Percentiles rank a stretch among this genome's conserved stretches.
Conservation (phyloP, 352 stramenopile species). For the Pythium insidiosum region DNA sequence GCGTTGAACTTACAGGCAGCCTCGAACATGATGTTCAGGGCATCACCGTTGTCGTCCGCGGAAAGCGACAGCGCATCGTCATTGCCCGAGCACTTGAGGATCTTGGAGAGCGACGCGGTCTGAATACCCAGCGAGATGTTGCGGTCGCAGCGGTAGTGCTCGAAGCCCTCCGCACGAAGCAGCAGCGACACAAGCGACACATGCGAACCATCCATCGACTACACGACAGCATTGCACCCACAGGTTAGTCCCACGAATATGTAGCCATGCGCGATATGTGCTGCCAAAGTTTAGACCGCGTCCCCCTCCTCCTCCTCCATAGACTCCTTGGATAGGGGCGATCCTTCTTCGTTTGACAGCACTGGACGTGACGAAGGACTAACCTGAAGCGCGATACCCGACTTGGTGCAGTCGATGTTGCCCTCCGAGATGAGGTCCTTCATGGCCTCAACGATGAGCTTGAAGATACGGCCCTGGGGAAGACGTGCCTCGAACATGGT, state of each 20-base stretch:
- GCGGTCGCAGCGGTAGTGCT: constrained; percentile 98
- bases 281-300: no score
- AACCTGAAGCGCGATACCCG: constrained; percentile 85
- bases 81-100: constrained; percentile 99
- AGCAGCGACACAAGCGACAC: constrained; percentile 96
- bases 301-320: no score
- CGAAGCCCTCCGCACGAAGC: constrained; percentile 92
- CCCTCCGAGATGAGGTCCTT: constrained; percentile 99
- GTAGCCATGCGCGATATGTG: no score
- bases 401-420: constrained; percentile 96
- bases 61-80: constrained; percentile 98
- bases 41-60: constrained; percentile 95
- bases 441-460: constrained; percentile 99
- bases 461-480: constrained; percentile 94
- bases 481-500: constrained; percentile 99
- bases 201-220: constrained; percentile 99
- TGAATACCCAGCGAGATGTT: constrained; percentile 97
- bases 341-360: no score
- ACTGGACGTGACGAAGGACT: no score
- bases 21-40: constrained; percentile 98
- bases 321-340: no score
- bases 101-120: constrained; percentile 97
- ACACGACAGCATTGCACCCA: constrained; percentile 9
- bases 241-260: no score
- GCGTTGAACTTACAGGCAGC: constrained; percentile 60